Evolutionary conservation across 495 filamentous ascomycete species (phyloP).

Genomic region (Amniculicola lignicola): DNA sequence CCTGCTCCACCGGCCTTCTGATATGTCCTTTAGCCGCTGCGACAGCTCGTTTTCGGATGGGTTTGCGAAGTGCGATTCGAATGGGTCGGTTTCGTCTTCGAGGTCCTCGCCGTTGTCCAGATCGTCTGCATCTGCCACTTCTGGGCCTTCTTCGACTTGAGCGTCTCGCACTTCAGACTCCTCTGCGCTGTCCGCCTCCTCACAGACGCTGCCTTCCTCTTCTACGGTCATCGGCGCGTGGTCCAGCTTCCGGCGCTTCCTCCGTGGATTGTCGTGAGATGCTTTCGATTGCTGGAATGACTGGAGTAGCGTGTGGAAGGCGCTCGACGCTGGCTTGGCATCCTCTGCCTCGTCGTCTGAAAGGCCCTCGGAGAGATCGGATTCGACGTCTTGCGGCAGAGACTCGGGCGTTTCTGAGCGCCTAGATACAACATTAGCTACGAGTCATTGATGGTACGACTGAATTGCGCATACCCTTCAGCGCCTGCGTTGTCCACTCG

Average conservation of each 20-base stretch:
- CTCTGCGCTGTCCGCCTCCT: background rate
- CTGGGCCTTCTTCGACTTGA: slow-evolving; percentile 1
- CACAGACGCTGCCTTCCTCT: slow-evolving; percentile 37
- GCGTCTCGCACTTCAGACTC: slow-evolving; percentile 5
- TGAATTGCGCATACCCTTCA: slow-evolving; percentile 25
- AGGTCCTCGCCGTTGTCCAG: slow-evolving; percentile 41
- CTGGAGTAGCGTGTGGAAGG: slow-evolving; percentile 46
- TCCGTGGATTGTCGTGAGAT: slow-evolving; percentile 53
- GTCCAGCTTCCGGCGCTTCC: slow-evolving; percentile 65
- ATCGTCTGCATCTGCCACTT: slow-evolving; percentile 39
- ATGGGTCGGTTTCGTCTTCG: slow-evolving; percentile 62
- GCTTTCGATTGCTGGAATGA: slow-evolving; percentile 49
- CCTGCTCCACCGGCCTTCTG: slow-evolving; percentile 57
- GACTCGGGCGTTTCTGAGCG: too few relatives aligned
- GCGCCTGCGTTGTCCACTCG: slow-evolving; percentile 11
- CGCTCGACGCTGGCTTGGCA: slow-evolving; percentile 26
- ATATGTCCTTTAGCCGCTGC: slow-evolving; percentile 51
- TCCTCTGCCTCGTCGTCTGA: slow-evolving; percentile 37
- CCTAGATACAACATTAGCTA: too few relatives aligned
- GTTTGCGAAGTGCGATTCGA: slow-evolving; percentile 71
- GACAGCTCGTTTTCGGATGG: slow-evolving; percentile 57
- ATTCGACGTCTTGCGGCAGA: slow-evolving; percentile 19
- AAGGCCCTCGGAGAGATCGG: slow-evolving; percentile 28
- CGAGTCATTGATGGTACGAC: too few relatives aligned
- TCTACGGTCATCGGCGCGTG: background rate